Base-by-base conservation (phyloP, 805 yeast genomes). In the Ogataea methanolica region DNA sequence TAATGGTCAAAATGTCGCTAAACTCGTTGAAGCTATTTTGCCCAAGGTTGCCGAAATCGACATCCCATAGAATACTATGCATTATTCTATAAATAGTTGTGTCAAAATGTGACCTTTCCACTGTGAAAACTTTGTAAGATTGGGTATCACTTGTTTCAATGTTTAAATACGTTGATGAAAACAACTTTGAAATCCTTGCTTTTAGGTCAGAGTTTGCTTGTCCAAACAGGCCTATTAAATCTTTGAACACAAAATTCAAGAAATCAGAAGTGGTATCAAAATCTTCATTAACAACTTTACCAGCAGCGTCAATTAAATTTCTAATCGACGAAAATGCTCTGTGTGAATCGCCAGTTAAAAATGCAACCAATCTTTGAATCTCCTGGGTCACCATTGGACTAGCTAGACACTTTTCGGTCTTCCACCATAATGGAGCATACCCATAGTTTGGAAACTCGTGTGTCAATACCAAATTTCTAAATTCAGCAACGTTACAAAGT, bases 341-440 rank as follows among this genome's bases (percentile, higher is more conserved):
- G 2, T 55, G 39, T 2, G 75, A 68, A 12, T 55, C 57, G 3
- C 61, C 65, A 12, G 59, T 66, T 37, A 73, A 52, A 49, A 72
- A 70, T 2, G 68, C 73, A 33, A 71, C 58, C 23, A 66, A 41
- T 49, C 74, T 55, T 50, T 73, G 77, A 1, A 67, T 50, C 51
- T 73, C 78, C 43, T 66, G 54, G 6, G 66, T 46, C 17, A 68
- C 60, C 11, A 56, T 45, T n/a, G 64, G 49, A 42, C 61, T 59
- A 7, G 55, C 46, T 2, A 54, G 36, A 22, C 67, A 57, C 33
- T 51, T 59, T 26, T 66, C 64, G 5, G 57, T 55, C 47, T 56
- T 69, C 67, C 70, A 73, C 78, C 78, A 73, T 40, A 59, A 56
- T 5, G 68, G 64, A 15, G 66, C 55, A 48, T 56, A 72, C 0